Evolutionary conservation across 257 asterid genomes (phyloP).

Genomic region (Striga asiatica): DNA sequence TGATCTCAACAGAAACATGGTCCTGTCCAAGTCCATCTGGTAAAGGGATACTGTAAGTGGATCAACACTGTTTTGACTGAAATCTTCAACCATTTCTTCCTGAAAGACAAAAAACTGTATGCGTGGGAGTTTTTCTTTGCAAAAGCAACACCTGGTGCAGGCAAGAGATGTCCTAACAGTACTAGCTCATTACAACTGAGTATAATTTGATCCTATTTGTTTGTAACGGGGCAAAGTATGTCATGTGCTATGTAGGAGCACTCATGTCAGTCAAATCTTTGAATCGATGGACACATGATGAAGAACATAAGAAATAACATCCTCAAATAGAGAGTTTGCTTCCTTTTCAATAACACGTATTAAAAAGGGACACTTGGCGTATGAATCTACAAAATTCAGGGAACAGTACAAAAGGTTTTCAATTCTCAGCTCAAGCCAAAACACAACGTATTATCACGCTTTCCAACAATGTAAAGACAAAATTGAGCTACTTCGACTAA

Average conservation of each 20-base stretch:
- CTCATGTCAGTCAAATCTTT: no score
- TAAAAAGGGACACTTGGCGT: no score
- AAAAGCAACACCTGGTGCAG: not conserved
- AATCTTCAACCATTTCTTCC: constrained; percentile 73
- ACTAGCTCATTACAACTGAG: not conserved
- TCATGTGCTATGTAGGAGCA: no score
- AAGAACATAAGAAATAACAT: not conserved
- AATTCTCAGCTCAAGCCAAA: not conserved
- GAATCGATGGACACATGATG: not conserved
- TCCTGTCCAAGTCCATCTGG: constrained; percentile 90
- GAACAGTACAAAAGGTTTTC: not conserved
- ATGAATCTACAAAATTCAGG: no score
- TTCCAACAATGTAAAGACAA: not conserved
- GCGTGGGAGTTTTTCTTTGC: not conserved
- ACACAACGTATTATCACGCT: not conserved
- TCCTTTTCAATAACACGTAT: no score
- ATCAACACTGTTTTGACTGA: constrained; percentile 44
- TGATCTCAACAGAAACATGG: constrained; percentile 67
- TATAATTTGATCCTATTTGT: not conserved
- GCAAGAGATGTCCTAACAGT: not conserved
- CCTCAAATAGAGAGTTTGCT: no score
- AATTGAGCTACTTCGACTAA: not conserved
- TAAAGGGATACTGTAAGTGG: constrained; percentile 79
- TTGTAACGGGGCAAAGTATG: not conserved
- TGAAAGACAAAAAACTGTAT: constrained; percentile 15